Base-by-base conservation (phyloP, 73 alveolate genomes). In the Urostyla sp. region DNA sequence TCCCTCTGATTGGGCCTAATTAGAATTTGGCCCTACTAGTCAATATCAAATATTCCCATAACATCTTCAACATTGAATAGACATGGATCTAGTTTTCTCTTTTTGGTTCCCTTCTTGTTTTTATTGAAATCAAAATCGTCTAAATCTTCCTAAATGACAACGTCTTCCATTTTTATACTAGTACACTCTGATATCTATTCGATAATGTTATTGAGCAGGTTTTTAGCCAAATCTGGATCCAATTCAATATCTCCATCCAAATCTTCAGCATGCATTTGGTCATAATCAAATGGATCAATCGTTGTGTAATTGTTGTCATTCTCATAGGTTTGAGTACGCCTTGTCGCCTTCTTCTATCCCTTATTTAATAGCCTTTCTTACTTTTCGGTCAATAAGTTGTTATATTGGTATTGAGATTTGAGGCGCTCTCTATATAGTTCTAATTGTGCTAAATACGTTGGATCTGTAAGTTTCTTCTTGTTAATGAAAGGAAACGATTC, bases 1-100 rank as follows among this genome's bases (percentile, higher is more conserved):
- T 75, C 87, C 30, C 69, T 44, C 83, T 46, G 44, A 21, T 67
- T 49, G 16, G 31, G 72, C 10, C 23, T 10, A 53, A 31, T 45
- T 4, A 69, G 69, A 1, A 36, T 69, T 18, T 69, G 44, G 3
- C 83, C 83, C 21, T 31, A 48, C 24, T 69, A 67, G 48, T 69
- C 83, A 20, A 69, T 69, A 24, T 69, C 83, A 49, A 69, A 69
- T 69, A 48, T 49, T 28, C 83, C 83, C 56, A 69, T 69, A 15
- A 69, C 49, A 32, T 69, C 83, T 46, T 69, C 83, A 4, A 69
- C n/a, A 18, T 69, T 69, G 38, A 69, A 69, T 18, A 46, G 52
- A 10, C n/a, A n/a, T n/a, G 44, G 26, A 36, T 69, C 83, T 35
- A 24, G 44, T 69, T 69, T 69, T 4, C 83, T 7, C 35, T 69